These are phyloP conservation scores for Podaxis rugospora DNA, from an alignment of 768 basidiomycete genomes.

Conservation along the genomic window DNA sequence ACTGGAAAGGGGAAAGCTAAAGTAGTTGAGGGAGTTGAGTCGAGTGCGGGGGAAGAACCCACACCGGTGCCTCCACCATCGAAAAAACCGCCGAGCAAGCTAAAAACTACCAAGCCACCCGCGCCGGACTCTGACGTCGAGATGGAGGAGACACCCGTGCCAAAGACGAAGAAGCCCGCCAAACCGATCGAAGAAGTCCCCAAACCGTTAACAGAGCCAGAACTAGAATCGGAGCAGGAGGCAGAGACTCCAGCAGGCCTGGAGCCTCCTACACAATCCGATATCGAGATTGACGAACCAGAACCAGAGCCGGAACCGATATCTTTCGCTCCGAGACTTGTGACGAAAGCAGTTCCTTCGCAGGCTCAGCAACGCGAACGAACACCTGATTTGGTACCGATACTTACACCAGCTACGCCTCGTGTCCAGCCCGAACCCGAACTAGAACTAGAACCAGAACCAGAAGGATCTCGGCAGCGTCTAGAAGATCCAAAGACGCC, in stretches of 20 bases:
- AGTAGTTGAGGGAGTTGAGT: conserved; percentile 32
- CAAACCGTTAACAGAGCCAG: neutral
- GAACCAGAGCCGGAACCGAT: neutral
- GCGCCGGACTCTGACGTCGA: neutral
- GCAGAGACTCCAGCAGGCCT: neutral
- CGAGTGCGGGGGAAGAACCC: conserved; percentile 15
- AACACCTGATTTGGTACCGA: conserved; percentile 1
- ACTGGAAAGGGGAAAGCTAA: conserved; percentile 7
- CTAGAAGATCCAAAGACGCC: neutral
- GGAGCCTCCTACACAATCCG: neutral
- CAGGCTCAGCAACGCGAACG: neutral
- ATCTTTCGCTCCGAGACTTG: neutral
- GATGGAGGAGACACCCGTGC: neutral
- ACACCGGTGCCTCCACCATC: neutral
- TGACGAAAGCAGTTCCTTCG: neutral
- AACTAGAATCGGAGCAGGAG: neutral
- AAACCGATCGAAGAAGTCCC: neutral
- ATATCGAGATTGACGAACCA: neutral
- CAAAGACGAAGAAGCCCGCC: neutral
- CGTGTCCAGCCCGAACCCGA: neutral
- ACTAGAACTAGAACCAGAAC: neutral
- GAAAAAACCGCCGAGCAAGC: conserved; percentile 1
- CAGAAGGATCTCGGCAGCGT: neutral
- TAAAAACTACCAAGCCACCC: neutral
- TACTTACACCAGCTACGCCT: neutral